A percentile compares a stretch with the other conserved stretches of the same genome.
Evolutionary conservation across 257 asterid genomes (phyloP).

Genomic region (Fraxinus anomala): DNA sequence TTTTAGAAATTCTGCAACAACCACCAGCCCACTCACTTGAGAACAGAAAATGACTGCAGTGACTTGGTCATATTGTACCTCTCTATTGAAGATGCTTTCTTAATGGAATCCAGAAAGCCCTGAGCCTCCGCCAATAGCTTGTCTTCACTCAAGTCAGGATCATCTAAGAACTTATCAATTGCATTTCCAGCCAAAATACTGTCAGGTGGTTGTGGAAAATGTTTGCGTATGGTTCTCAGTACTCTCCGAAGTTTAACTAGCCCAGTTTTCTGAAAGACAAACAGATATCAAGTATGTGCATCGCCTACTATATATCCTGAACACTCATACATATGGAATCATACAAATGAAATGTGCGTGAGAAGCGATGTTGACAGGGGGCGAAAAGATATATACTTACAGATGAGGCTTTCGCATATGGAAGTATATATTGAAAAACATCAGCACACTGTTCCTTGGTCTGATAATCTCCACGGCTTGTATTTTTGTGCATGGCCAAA

Average conservation of each 20-base stretch:
- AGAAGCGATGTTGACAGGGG: background rate
- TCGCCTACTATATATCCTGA: constrained; percentile 16
- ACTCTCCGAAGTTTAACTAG: constrained; percentile 83
- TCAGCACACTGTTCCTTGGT: constrained; percentile 99
- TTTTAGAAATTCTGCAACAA: constrained; percentile 27
- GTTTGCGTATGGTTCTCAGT: constrained; percentile 91
- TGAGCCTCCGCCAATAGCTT: constrained; percentile 85
- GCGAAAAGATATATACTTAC: constrained; percentile 49
- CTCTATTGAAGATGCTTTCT: constrained; percentile 44
- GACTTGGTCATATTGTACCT: constrained; percentile 45
- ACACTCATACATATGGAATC: constrained; percentile 8
- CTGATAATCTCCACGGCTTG: constrained; percentile 96
- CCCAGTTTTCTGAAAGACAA: constrained; percentile 70
- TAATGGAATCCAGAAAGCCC: constrained; percentile 70
- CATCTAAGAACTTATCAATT: constrained; percentile 85
- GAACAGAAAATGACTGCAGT: constrained; percentile 13
- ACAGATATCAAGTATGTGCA: constrained; percentile 28
- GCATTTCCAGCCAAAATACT: constrained; percentile 77
- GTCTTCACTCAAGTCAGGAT: constrained; percentile 85
- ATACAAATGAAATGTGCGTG: constrained; percentile 17
- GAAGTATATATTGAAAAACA: constrained; percentile 88
- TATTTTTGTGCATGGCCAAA: constrained; percentile 79
- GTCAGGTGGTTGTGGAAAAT: constrained; percentile 91
- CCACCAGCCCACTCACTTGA: constrained; percentile 23
- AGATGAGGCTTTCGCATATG: constrained; percentile 93